These are phyloP conservation scores for Ascomycota sp. DNA, from an alignment of 2,329 filamentous ascomycete species.

Conservation along the genomic window DNA sequence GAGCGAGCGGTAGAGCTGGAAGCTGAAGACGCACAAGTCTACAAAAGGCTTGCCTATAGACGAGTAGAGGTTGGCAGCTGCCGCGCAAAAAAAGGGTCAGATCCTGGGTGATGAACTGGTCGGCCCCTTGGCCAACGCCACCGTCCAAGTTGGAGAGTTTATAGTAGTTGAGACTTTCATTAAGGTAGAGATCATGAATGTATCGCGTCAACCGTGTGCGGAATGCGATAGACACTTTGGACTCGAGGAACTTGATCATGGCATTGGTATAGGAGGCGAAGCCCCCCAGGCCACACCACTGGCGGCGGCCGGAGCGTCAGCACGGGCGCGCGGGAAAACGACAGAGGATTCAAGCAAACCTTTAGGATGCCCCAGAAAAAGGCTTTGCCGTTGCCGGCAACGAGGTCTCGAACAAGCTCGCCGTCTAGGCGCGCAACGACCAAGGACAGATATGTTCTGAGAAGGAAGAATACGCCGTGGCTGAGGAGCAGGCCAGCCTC, in stretches of 20 bases:
- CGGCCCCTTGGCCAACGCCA: slow-evolving; percentile 74
- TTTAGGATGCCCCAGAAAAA: slow-evolving; percentile 82
- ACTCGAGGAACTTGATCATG: slow-evolving; percentile 97
- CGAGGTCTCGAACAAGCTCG: slow-evolving; percentile 86
- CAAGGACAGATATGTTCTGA: slow-evolving; percentile 83
- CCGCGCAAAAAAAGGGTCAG: slow-evolving; percentile 85
- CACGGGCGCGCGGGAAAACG: background rate
- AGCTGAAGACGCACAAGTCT: slow-evolving; percentile 96
- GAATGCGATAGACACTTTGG: slow-evolving; percentile 96
- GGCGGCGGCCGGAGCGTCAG: background rate
- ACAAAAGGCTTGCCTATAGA: slow-evolving; percentile 94
- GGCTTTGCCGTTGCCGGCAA: slow-evolving; percentile 76
- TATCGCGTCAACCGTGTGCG: slow-evolving; percentile 85
- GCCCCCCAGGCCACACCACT: slow-evolving; percentile 84
- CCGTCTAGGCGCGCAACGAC: slow-evolving; percentile 85
- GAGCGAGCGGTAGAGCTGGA: slow-evolving; percentile 80
- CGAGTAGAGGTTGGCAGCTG: slow-evolving; percentile 82
- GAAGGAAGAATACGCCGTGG: slow-evolving; percentile 73
- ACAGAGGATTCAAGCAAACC: slow-evolving; percentile 12
- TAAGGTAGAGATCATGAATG: slow-evolving; percentile 91
- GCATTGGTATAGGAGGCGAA: slow-evolving; percentile 95
- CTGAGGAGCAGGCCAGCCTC: slow-evolving; percentile 79
- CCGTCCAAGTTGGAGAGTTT: slow-evolving; percentile 86
- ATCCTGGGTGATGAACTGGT: slow-evolving; percentile 96
- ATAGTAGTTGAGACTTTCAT: slow-evolving; percentile 89